Conservation (phyloP, 139 green algal genomes). For the Dunaliella sp. region DNA sequence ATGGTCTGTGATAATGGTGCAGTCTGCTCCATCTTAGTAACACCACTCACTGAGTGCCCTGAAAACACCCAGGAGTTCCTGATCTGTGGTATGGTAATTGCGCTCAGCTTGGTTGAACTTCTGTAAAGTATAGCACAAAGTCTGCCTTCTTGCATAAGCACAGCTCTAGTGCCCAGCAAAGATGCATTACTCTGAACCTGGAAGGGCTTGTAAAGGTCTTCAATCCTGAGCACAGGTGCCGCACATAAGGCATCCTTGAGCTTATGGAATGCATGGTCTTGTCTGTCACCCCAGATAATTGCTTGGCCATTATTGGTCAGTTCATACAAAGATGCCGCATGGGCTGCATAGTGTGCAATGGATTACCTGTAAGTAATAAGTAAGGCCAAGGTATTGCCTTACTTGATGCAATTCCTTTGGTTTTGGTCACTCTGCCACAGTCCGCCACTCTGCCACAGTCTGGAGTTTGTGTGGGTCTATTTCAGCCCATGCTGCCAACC, state of each 20-base stretch:
- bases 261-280: neutral
- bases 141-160: constrained; percentile 27
- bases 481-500: no score
- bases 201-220: constrained; percentile 21
- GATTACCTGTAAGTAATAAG: no score
- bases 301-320: no score
- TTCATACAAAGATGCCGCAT: no score
- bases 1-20: constrained; percentile 24
- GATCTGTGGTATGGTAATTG: constrained; percentile 14
- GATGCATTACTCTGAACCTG: constrained; percentile 26
- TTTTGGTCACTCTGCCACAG: no score
- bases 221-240: constrained; percentile 17
- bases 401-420: no score
- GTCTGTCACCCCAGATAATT: neutral
- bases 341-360: no score
- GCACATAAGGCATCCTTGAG: constrained; percentile 13
- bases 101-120: neutral
- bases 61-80: constrained; percentile 30
- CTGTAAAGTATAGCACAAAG: neutral
- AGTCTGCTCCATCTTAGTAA: neutral
- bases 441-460: no score
- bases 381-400: no score
- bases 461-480: no score
- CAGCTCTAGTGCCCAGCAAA: constrained; percentile 20
- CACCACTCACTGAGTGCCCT: constrained; percentile 16